phyloP scores from a whole-genome alignment of 768 basidiomycete genomes.

The Mycena haematopus region DNA sequence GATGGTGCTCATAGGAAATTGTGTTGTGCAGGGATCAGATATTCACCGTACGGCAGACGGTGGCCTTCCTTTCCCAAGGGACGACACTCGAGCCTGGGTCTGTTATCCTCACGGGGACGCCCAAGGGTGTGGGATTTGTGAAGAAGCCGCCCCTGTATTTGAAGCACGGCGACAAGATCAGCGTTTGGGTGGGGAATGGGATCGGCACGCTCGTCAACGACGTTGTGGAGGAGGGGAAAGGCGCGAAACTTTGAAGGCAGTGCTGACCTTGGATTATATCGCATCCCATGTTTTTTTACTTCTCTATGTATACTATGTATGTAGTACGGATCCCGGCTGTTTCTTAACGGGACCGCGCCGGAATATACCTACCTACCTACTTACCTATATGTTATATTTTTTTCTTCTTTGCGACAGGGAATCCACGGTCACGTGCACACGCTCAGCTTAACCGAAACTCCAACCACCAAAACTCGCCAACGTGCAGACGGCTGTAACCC shows the following conservation, averaged over 20 bases:
- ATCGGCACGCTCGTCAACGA: conserved; percentile 83
- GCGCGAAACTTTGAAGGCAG: conserved; percentile 49
- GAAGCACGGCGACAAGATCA: conserved; percentile 75
- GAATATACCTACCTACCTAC: too few relatives aligned
- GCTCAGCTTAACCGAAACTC: neutral
- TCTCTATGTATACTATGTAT: too few relatives aligned
- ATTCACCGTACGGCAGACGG: conserved; percentile 77
- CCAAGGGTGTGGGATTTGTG: conserved; percentile 82
- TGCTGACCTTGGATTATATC: neutral
- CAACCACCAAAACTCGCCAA: conserved; percentile 12
- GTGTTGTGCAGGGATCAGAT: conserved; percentile 70
- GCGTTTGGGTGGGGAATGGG: conserved; percentile 71
- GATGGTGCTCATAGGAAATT: too few relatives aligned
- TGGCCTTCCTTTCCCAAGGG: conserved; percentile 83
- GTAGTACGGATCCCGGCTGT: too few relatives aligned
- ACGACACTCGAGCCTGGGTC: conserved; percentile 85
- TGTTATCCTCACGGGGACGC: conserved; percentile 84
- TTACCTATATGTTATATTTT: too few relatives aligned
- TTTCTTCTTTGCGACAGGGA: neutral
- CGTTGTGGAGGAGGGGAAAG: conserved; percentile 68
- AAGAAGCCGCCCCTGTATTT: conserved; percentile 73
- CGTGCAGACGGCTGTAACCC: conserved; percentile 2
- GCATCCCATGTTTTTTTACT: too few relatives aligned
- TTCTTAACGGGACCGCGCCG: too few relatives aligned
- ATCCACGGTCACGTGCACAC: conserved; percentile 15